Evolutionary conservation across 75 land plant species (phyloP).

Genomic region (Pinus albicaulis): DNA sequence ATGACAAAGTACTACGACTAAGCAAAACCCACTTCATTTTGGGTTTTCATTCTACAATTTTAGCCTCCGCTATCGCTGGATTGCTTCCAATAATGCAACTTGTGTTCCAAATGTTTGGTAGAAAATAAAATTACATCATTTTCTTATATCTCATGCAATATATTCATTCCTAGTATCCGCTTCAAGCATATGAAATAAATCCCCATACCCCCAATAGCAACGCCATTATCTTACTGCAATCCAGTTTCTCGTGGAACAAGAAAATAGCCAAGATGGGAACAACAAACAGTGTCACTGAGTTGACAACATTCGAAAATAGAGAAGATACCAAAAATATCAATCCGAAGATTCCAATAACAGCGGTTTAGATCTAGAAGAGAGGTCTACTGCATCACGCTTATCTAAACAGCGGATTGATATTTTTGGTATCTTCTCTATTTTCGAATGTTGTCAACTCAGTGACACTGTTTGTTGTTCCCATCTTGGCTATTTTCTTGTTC

Average conservation of each 20-base stretch:
- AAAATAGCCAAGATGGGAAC: conserved; percentile 52
- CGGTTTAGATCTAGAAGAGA: conserved; percentile 22
- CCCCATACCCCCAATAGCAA: conserved; percentile 59
- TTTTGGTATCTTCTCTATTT: conserved; percentile 47
- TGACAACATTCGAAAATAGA: conserved; percentile 39
- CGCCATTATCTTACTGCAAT: conserved; percentile 43
- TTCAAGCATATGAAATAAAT: conserved; percentile 44
- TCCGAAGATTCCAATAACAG: conserved; percentile 40
- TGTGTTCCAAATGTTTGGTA: conserved; percentile 24
- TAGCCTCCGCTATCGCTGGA: conserved; percentile 34
- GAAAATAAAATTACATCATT: conserved; percentile 11
- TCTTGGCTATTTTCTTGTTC: conserved; percentile 54
- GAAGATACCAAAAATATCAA: conserved; percentile 51
- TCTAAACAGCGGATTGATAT: conserved; percentile 54
- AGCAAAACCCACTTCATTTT: conserved; percentile 17
- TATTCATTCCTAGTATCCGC: background rate
- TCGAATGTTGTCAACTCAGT: conserved; percentile 40
- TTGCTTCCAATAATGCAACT: conserved; percentile 38
- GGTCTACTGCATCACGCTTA: conserved; percentile 40
- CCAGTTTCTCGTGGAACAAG: conserved; percentile 48
- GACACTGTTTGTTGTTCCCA: conserved; percentile 38
- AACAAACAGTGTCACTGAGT: conserved; percentile 35
- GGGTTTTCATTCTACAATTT: conserved; percentile 38
- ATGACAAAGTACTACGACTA: conserved; percentile 10
- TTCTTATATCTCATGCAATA: conserved; percentile 34